These are phyloP conservation scores for Beta corolliflora DNA, from an alignment of 179 eudicot species.

Conservation along the genomic window DNA sequence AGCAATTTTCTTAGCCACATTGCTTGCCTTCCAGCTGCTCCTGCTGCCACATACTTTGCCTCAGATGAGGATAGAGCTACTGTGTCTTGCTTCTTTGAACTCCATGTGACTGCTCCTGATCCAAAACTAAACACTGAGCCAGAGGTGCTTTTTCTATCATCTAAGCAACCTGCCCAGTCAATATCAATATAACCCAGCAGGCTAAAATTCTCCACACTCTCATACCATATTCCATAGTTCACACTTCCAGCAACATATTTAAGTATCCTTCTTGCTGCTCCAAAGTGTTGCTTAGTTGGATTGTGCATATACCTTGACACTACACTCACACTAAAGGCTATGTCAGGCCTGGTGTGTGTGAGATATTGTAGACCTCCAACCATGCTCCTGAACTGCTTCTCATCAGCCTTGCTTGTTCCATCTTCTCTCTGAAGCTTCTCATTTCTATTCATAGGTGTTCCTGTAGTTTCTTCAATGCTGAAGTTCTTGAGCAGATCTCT, in stretches of 20 bases:
- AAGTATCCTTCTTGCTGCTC: not conserved
- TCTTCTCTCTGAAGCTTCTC: too few species aligned
- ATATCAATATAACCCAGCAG: not conserved
- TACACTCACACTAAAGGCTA: too few species aligned
- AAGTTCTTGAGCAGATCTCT: too few species aligned
- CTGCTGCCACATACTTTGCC: not conserved
- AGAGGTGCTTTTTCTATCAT: not conserved
- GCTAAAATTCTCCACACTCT: not conserved
- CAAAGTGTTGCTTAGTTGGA: not conserved
- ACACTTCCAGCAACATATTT: not conserved
- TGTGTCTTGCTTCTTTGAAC: conserved; percentile 7
- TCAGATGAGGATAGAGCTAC: not conserved
- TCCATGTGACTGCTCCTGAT: conserved; percentile 1
- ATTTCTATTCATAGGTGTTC: too few species aligned
- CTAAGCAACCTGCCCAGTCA: conserved; percentile 2
- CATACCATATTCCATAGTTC: not conserved
- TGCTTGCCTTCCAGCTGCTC: not conserved
- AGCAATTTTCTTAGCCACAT: too few species aligned
- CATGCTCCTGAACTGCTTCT: too few species aligned
- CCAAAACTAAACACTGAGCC: not conserved
- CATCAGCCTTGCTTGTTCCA: too few species aligned
- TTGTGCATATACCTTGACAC: not conserved
- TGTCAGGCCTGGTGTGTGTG: too few species aligned
- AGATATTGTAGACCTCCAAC: too few species aligned
- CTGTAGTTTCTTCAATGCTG: too few species aligned